phyloP scores from a whole-genome alignment of 805 yeast species.

The Lipomyces japonicus region DNA sequence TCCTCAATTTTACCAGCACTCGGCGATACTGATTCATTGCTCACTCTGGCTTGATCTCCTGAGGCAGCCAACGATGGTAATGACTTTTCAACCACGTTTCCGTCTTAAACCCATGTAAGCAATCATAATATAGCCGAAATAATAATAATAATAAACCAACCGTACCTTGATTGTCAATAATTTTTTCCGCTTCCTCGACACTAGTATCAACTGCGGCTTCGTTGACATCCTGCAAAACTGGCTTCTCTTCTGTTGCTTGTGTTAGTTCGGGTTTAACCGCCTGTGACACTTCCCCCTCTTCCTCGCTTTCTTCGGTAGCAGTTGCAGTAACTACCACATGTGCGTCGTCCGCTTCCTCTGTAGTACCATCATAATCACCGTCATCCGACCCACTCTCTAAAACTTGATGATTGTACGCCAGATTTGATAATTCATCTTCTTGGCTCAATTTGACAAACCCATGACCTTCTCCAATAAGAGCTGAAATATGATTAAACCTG shows the following conservation, averaged over 20 bases:
- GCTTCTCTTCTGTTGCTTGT: neutral
- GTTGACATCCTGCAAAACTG: neutral
- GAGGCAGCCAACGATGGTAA: too few species aligned
- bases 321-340: too few species aligned
- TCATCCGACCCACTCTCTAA: neutral
- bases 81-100: too few species aligned
- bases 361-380: neutral
- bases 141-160: too few species aligned
- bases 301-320: too few species aligned
- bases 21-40: too few species aligned
- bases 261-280: neutral
- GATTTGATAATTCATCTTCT: neutral
- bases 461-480: slow-evolving; percentile 16
- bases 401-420: neutral
- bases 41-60: too few species aligned
- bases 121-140: too few species aligned
- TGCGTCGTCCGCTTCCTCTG: neutral
- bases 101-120: too few species aligned
- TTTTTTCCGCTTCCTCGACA: neutral
- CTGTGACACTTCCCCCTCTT: neutral
- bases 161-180: neutral
- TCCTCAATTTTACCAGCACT: too few species aligned
- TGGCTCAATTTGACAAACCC: slow-evolving; percentile 12
- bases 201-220: neutral
- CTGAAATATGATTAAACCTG: slow-evolving; percentile 21